Conservation (phyloP, 352 stramenopile species). For the Pythium grandisporangium region DNA sequence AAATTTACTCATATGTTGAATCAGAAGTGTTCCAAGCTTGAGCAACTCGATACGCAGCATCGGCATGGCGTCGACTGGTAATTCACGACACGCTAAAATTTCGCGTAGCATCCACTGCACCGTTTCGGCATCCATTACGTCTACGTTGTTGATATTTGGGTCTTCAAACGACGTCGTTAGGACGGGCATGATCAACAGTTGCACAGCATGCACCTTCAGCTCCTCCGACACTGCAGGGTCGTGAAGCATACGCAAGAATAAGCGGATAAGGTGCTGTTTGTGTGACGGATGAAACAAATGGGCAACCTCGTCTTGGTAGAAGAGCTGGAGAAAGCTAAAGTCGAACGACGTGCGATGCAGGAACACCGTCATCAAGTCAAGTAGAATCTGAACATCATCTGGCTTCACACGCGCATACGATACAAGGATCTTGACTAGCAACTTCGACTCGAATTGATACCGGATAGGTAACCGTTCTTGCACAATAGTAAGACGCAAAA, state of each 20-base stretch:
- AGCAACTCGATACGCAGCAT: constrained; percentile 88
- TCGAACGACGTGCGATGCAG: constrained; percentile 90
- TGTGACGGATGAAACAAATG: constrained; percentile 41
- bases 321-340: constrained; percentile 92
- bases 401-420: constrained; percentile 88
- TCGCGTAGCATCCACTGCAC: constrained; percentile 86
- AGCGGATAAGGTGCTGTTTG: constrained; percentile 81
- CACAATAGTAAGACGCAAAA: constrained; percentile 56
- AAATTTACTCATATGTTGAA: constrained; percentile 92
- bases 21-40: constrained; percentile 93
- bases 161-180: constrained; percentile 85
- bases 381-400: constrained; percentile 93
- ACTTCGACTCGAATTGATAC: constrained; percentile 93
- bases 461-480: constrained; percentile 81
- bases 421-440: constrained; percentile 93
- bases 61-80: constrained; percentile 55
- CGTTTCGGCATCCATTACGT: constrained; percentile 81
- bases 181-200: constrained; percentile 93
- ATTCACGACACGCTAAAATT: constrained; percentile 83
- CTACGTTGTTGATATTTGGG: constrained; percentile 55
- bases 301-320: constrained; percentile 83
- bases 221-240: constrained; percentile 68
- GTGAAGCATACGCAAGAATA: constrained; percentile 85
- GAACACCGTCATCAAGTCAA: constrained; percentile 95
- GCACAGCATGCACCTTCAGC: constrained; percentile 90